Percentiles rank a stretch among this genome's conserved stretches.
Conservation (phyloP, 2,329 filamentous ascomycete species). For the Geoglossum cookeanum region DNA sequence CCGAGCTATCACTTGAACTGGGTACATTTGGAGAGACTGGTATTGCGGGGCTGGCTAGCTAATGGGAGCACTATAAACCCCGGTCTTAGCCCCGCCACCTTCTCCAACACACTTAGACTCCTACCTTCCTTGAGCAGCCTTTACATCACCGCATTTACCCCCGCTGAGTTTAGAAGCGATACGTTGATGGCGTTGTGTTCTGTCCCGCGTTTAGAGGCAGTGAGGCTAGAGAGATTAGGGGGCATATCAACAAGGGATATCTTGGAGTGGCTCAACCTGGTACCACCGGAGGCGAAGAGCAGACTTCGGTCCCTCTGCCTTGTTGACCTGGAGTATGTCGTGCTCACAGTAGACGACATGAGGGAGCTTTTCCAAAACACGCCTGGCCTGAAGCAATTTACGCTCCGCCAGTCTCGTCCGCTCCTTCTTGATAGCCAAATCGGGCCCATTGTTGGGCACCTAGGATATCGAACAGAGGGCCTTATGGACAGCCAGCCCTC, state of each 20-base stretch:
- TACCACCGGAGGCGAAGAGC: not conserved
- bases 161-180: not conserved
- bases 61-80: not conserved
- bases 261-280: not conserved
- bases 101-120: not conserved
- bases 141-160: not conserved
- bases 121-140: not conserved
- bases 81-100: not conserved
- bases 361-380: not conserved
- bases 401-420: conserved; percentile 1
- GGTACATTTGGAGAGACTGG: not conserved
- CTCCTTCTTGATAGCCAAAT: not conserved
- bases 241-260: conserved; percentile 2
- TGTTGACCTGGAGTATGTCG: not conserved
- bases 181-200: not conserved
- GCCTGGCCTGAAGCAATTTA: not conserved
- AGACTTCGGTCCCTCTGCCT: not conserved
- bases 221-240: not conserved
- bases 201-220: not conserved
- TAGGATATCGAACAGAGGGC: not conserved
- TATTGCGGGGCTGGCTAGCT: not conserved
- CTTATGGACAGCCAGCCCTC: not conserved
- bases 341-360: not conserved
- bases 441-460: not conserved
- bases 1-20: not conserved